phyloP scores from a whole-genome alignment of 1,139 yeast species.

The Kodamaea anthophila region DNA sequence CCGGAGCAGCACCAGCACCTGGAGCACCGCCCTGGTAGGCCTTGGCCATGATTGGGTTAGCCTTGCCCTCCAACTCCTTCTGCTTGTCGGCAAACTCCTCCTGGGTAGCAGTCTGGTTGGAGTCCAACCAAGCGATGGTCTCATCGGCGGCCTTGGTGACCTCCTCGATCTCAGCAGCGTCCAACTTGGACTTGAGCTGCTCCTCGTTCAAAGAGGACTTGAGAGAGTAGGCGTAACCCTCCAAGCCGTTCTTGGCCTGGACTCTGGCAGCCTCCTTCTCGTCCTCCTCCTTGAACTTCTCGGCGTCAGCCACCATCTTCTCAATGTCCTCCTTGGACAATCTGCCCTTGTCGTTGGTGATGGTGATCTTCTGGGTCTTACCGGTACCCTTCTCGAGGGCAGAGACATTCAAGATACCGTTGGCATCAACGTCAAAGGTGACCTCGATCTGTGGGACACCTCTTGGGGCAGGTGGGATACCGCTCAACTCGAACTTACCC shows the following conservation, averaged over 20 bases:
- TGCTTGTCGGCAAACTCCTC: constrained; percentile 86
- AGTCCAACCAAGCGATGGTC: constrained; percentile 83
- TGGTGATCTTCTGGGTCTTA: constrained; percentile 45
- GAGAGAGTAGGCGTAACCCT: constrained; percentile 85
- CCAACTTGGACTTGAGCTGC: constrained; percentile 76
- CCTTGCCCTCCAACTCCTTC: constrained; percentile 89
- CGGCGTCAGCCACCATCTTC: constrained; percentile 48
- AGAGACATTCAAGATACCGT: constrained; percentile 89
- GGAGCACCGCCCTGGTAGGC: constrained; percentile 73
- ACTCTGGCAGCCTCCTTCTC: constrained; percentile 43
- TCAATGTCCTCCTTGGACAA: constrained; percentile 47
- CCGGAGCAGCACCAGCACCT: constrained; percentile 58
- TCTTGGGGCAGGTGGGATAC: constrained; percentile 98
- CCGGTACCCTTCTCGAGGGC: constrained; percentile 97
- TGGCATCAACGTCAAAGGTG: constrained; percentile 89
- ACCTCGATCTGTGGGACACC: constrained; percentile 98
- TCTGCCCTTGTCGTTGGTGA: constrained; percentile 48
- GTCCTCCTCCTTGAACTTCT: constrained; percentile 45
- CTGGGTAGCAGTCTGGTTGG: constrained; percentile 78
- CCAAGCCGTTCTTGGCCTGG: constrained; percentile 78
- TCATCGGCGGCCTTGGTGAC: constrained; percentile 82
- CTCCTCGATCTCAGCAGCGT: constrained; percentile 69
- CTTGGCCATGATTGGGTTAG: constrained; percentile 92
- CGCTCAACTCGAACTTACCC: constrained; percentile 92
- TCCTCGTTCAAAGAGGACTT: constrained; percentile 79